These are phyloP conservation scores for Capronia epimyces DNA, from an alignment of 2,329 filamentous ascomycete genomes.

Conservation along the genomic window DNA sequence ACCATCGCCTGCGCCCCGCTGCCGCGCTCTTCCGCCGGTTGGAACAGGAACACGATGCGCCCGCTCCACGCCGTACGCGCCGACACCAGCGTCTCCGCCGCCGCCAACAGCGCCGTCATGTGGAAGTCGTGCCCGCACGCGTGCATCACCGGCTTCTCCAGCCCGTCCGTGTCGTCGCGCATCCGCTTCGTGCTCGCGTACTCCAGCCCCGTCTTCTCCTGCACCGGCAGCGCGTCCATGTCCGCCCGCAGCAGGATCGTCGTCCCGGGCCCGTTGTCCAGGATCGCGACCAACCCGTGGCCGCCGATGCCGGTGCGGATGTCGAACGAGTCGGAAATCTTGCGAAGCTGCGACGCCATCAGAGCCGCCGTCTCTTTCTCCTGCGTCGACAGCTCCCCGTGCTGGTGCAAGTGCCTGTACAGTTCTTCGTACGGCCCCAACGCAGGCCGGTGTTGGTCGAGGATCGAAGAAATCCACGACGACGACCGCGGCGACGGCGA, in stretches of 20 bases:
- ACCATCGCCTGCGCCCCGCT: slow-evolving; percentile 60
- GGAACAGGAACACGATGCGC: slow-evolving; percentile 60
- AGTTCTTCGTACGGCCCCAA: slow-evolving; percentile 47
- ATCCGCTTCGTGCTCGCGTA: slow-evolving; percentile 46
- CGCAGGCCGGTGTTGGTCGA: slow-evolving; percentile 37
- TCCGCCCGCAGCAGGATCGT: slow-evolving; percentile 47
- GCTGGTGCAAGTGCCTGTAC: slow-evolving; percentile 55
- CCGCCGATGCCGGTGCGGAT: slow-evolving; percentile 45
- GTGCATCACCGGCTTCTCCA: slow-evolving; percentile 55
- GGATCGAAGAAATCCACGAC: slow-evolving; percentile 26
- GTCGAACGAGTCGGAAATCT: slow-evolving; percentile 30
- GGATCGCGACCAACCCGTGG: slow-evolving; percentile 41
- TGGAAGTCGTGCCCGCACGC: slow-evolving; percentile 59
- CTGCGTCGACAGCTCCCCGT: slow-evolving; percentile 56
- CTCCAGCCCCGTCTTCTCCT: slow-evolving; percentile 44
- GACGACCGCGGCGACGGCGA: too few species aligned
- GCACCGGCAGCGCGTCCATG: slow-evolving; percentile 47
- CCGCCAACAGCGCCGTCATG: slow-evolving; percentile 52
- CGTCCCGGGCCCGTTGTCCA: slow-evolving; percentile 41
- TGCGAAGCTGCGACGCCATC: slow-evolving; percentile 41
- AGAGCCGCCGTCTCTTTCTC: slow-evolving; percentile 50
- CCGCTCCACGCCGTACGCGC: slow-evolving; percentile 52
- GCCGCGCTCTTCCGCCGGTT: slow-evolving; percentile 62
- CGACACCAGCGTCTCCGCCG: slow-evolving; percentile 47
- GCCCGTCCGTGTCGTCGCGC: slow-evolving; percentile 45